Evolutionary conservation across 345 rosid species (phyloP), one percentile per base, ranked within the genome.

Genomic region (Eucalyptus marginata): DNA sequence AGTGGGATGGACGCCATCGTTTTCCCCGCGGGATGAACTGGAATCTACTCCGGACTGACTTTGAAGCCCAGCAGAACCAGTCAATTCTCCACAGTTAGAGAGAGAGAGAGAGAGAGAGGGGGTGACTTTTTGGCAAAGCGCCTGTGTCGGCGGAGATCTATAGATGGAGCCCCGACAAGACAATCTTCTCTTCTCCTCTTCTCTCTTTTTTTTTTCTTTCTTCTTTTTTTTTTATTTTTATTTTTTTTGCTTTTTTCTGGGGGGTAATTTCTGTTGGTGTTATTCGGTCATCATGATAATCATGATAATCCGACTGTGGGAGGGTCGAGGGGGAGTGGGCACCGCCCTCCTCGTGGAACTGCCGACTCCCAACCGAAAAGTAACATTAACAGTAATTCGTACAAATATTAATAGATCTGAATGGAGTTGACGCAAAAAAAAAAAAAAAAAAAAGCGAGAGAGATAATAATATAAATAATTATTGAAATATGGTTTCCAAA

Each of bases 1-100:
- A 91, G 94, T 91, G 93, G 6, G 83, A 87, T 79, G 90, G 56
- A 94, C 93, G 95, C 92, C 94, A 91, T 90, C 91, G 92, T 90
- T 91, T 90, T 87, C 90, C 89, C 87, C 92, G 91, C 89, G 62
- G 24, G 58, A 85, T 88, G 88, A 87, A 87, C 93, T 88, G 94
- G 93, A 93, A 90, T 76, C 83, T 86, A 36, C 27, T 22, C 27
- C 59, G 22, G 83, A 76, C 83, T 76, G 47, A 76, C 83, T 40
- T 76, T 11, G 83, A 36, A 76, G 83, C 83, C 40, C 8, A 15
- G 68, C 1, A 5, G 46, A 18, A 20, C 29, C 0, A 40, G 83
- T 40, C 83, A 76, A 76, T 36, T 40, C 47, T 52, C 58, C 49
- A 46, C 58, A 36, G 40, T 36, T 36, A 59, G 31, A 6, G 9